Base-by-base conservation (phyloP, 306 rosid genomes). In the Carpinus viminea region DNA sequence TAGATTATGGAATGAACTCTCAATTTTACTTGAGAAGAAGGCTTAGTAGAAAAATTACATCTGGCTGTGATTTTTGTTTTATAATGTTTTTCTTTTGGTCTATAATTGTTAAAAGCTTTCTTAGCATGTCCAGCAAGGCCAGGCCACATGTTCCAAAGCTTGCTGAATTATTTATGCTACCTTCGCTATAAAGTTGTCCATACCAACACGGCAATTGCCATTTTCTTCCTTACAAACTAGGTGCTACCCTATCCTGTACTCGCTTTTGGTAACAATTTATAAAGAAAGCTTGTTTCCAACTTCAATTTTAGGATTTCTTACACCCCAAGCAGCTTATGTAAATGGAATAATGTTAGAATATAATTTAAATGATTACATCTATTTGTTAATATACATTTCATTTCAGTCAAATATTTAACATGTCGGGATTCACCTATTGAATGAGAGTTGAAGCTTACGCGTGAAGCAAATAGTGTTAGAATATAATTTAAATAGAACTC, bases 41-140 rank as follows among this genome's bases (percentile, higher is more conserved):
- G 34, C 56, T 80, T 81, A 12, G 73, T 46, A 75, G 46, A 75
- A 46, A 74, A 85, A 78, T 66, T 52, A 88, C 89, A 86, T 89
- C 89, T 81, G 93, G 87, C 61, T 43, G 61, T 74, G 71, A 70
- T 74, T 47, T 66, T 80, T 72, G 56, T 81, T 76, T 76, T 28
- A 59, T 59, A 17, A 64, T 41, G 56, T 8, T 50, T 12, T 7
- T 45, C 57, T 45, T 60, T 55, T 15, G 51, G 47, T 26, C 1
- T n/a, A 26, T 64, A 41, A 43, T 52, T 10, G 9, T 50, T 38
- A 21, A 24, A 54, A 53, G 57, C 48, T 54, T 74, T 77, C 60
- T 73, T 62, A 62, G 83, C 78, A 73, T 51, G 66, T 26, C 52
- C 61, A 34, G 24, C 28, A 38, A 73, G 68, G 74, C 31, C 41